Conservation (phyloP, 164 flowering plant genomes). For the Vitis amurensis region DNA sequence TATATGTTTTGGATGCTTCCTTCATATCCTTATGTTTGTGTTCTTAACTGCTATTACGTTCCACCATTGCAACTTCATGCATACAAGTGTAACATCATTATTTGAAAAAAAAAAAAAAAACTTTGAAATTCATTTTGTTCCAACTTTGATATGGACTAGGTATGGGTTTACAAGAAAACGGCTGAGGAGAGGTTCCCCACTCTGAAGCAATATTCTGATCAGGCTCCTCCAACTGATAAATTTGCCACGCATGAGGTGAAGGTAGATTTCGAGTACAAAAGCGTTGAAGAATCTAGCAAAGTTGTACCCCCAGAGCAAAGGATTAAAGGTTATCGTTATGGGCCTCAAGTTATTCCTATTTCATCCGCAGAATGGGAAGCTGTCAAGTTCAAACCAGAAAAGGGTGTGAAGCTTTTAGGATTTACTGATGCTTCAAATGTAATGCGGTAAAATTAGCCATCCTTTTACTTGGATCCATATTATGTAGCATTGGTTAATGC, state of each 20-base stretch:
- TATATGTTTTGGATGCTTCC: neutral
- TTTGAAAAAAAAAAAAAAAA: neutral
- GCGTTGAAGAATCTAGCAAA: constrained; percentile 53
- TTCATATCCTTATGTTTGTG: neutral
- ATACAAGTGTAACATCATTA: neutral
- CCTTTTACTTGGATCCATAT: constrained; percentile 9
- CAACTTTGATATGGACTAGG: constrained; percentile 30
- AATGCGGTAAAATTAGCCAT: constrained; percentile 52
- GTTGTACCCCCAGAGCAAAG: constrained; percentile 93
- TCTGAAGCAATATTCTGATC: constrained; percentile 85
- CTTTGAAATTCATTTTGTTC: neutral
- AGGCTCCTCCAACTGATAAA: constrained; percentile 79
- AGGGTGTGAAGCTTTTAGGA: constrained; percentile 90
- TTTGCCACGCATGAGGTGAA: constrained; percentile 93
- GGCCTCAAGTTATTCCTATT: constrained; percentile 95
- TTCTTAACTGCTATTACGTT: constrained; percentile 3
- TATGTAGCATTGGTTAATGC: neutral
- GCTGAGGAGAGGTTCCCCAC: constrained; percentile 88
- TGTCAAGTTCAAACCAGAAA: constrained; percentile 89
- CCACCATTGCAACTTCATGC: neutral
- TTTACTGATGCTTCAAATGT: constrained; percentile 85
- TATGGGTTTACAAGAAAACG: constrained; percentile 97
- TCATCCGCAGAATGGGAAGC: constrained; percentile 86
- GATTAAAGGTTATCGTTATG: constrained; percentile 92
- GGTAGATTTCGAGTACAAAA: constrained; percentile 85